These are phyloP conservation scores for Plenodomus lindquistii DNA, from an alignment of 2,329 filamentous ascomycete genomes.

Conservation along the genomic window DNA sequence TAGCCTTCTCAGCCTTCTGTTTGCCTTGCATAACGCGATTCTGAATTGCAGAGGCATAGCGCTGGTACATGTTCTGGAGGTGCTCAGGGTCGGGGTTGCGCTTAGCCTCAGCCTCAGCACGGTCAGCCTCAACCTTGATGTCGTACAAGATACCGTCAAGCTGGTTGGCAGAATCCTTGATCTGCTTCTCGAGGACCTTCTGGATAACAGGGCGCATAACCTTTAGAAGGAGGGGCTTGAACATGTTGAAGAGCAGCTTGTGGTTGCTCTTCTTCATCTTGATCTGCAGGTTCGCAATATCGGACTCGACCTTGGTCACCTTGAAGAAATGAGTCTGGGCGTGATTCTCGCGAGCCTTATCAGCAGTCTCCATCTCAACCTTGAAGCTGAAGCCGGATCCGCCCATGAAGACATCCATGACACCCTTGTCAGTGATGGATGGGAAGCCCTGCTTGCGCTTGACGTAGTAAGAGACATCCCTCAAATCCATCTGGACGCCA, in stretches of 20 bases:
- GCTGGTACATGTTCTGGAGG: slow-evolving; percentile 80
- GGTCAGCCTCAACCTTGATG: slow-evolving; percentile 82
- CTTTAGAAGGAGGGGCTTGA: slow-evolving; percentile 86
- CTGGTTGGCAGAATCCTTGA: slow-evolving; percentile 79
- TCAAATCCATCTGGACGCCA: slow-evolving; percentile 88
- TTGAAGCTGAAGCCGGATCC: slow-evolving; percentile 91
- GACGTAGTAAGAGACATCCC: slow-evolving; percentile 82
- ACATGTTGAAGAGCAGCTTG: slow-evolving; percentile 83
- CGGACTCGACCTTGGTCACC: slow-evolving; percentile 83
- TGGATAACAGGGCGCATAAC: slow-evolving; percentile 81
- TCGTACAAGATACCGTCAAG: slow-evolving; percentile 73
- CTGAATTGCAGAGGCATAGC: slow-evolving; percentile 77
- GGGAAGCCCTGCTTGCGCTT: slow-evolving; percentile 96
- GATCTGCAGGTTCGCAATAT: slow-evolving; percentile 79
- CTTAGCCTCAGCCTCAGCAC: slow-evolving; percentile 67
- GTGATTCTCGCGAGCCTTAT: slow-evolving; percentile 55
- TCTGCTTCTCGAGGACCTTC: slow-evolving; percentile 86
- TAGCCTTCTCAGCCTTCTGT: slow-evolving; percentile 69
- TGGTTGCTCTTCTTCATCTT: slow-evolving; percentile 94
- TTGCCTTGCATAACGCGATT: slow-evolving; percentile 74
- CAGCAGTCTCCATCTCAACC: slow-evolving; percentile 81
- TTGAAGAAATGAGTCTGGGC: slow-evolving; percentile 90
- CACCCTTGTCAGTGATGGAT: slow-evolving; percentile 80
- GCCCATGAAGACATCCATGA: slow-evolving; percentile 85
- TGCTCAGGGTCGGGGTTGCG: slow-evolving; percentile 69